Percentiles rank a stretch among this genome's conserved stretches.
These are phyloP conservation scores for Aspergillus uvarum DNA, from an alignment of 2,329 filamentous ascomycete genomes.

Conservation along the genomic window DNA sequence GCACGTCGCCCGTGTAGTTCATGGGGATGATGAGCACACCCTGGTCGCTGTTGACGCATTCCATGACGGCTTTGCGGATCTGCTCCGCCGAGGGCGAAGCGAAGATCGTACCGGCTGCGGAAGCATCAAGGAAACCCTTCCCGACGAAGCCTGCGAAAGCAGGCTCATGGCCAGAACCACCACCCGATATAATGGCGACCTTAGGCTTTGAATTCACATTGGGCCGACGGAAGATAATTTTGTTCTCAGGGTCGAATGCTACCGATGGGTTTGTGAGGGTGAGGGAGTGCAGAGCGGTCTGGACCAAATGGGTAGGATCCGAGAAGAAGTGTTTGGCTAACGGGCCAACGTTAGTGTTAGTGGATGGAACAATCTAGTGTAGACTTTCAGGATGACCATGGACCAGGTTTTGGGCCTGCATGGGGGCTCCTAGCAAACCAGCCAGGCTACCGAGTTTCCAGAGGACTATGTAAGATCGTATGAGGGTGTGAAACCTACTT, in stretches of 20 bases:
- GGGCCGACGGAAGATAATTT: slow-evolving; percentile 76
- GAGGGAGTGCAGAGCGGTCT: slow-evolving; percentile 70
- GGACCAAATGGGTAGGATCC: slow-evolving; percentile 76
- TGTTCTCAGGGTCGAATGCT: slow-evolving; percentile 74
- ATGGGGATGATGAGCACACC: slow-evolving; percentile 90
- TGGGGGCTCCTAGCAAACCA: neutral
- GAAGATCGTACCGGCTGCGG: slow-evolving; percentile 85
- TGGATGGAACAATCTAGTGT: slow-evolving; percentile 8
- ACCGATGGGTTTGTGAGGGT: slow-evolving; percentile 83
- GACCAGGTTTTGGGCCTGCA: slow-evolving; percentile 1
- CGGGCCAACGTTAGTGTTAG: slow-evolving; percentile 23
- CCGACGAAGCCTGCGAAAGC: slow-evolving; percentile 86
- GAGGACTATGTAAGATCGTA: neutral
- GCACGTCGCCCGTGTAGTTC: slow-evolving; percentile 88
- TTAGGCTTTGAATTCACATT: slow-evolving; percentile 52
- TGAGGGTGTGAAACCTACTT: slow-evolving; percentile 28
- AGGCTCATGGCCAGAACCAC: slow-evolving; percentile 87
- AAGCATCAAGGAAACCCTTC: slow-evolving; percentile 72
- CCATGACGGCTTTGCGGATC: slow-evolving; percentile 71
- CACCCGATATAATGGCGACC: slow-evolving; percentile 83
- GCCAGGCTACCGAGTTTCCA: neutral
- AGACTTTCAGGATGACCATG: slow-evolving; percentile 5
- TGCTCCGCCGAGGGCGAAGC: slow-evolving; percentile 80
- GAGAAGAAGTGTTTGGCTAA: slow-evolving; percentile 81
- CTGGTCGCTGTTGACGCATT: slow-evolving; percentile 66